phyloP scores from a whole-genome alignment of 2,329 filamentous ascomycete genomes.

The Arthrobotrys entomopaga region DNA sequence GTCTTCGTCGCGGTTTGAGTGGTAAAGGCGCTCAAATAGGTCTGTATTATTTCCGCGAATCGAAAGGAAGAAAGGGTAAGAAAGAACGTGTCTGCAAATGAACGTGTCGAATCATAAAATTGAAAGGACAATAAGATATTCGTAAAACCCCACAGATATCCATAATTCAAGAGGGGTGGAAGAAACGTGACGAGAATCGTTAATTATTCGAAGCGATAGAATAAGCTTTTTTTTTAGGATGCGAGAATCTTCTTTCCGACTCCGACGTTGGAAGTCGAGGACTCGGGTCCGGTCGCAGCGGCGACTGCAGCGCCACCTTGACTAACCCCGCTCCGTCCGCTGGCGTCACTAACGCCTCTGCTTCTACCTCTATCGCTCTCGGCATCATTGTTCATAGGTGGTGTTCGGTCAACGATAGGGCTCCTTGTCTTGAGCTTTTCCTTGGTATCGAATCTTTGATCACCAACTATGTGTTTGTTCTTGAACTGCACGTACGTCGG shows the following conservation, averaged over 20 bases:
- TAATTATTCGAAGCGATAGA: conserved; percentile 14
- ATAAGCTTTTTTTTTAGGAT: conserved; percentile 25
- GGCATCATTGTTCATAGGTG: conserved; percentile 10
- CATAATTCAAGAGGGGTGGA: conserved; percentile 14
- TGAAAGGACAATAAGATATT: conserved; percentile 14
- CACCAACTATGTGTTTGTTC: conserved; percentile 76
- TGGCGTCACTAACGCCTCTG: conserved; percentile 47
- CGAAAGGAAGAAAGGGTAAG: neutral
- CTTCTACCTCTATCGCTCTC: conserved; percentile 43
- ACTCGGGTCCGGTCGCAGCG: conserved; percentile 26
- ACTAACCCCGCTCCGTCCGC: conserved; percentile 16
- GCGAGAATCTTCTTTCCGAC: conserved; percentile 49
- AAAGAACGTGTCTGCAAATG: conserved; percentile 29
- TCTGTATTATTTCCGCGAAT: conserved; percentile 45
- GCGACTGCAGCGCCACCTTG: conserved; percentile 43
- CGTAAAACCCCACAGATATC: conserved; percentile 32
- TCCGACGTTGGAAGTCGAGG: conserved; percentile 29
- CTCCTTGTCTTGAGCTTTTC: conserved; percentile 46
- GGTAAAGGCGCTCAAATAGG: conserved; percentile 12
- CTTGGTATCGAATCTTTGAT: conserved; percentile 77
- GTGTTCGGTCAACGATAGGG: conserved; percentile 29
- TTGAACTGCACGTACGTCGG: conserved; percentile 87
- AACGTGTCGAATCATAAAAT: conserved; percentile 52
- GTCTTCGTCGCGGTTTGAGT: neutral
- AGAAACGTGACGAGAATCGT: conserved; percentile 28